Conservation (phyloP, 2,329 filamentous ascomycete genomes). For the Lasiodiplodia theobromae region DNA sequence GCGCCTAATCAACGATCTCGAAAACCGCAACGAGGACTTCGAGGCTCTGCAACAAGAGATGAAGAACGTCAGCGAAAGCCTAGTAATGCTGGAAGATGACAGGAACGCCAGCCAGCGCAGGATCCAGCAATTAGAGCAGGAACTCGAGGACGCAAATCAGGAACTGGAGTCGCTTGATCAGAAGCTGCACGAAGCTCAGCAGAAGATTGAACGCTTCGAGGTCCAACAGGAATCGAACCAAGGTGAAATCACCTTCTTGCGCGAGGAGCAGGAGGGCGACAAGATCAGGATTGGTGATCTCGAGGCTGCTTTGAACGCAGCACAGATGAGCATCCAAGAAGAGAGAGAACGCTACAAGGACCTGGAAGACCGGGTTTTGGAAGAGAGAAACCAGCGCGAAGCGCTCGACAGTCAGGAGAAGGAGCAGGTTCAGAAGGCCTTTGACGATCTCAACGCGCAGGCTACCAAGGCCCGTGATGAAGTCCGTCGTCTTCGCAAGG, state of each 20-base stretch:
- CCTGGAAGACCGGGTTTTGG: slow-evolving; percentile 69
- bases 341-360: slow-evolving; percentile 73
- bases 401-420: slow-evolving; percentile 88
- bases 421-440: slow-evolving; percentile 90
- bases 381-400: slow-evolving; percentile 86
- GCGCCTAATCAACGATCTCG: slow-evolving; percentile 73
- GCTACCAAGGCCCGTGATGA: slow-evolving; percentile 85
- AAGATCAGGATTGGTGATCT: slow-evolving; percentile 98
- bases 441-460: slow-evolving; percentile 91
- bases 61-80: slow-evolving; percentile 85
- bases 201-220: slow-evolving; percentile 84
- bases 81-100: slow-evolving; percentile 89
- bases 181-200: slow-evolving; percentile 81
- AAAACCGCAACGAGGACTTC: slow-evolving; percentile 84
- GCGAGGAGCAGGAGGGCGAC: slow-evolving; percentile 95
- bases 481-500: slow-evolving; percentile 80
- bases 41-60: slow-evolving; percentile 92
- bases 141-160: slow-evolving; percentile 81
- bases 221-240: slow-evolving; percentile 94
- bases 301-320: slow-evolving; percentile 79
- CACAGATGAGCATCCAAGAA: slow-evolving; percentile 81
- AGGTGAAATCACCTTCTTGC: slow-evolving; percentile 90
- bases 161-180: slow-evolving; percentile 88
- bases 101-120: slow-evolving; percentile 78
- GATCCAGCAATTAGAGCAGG: slow-evolving; percentile 82